Percentiles rank a stretch among this genome's conserved stretches.
Evolutionary conservation across 2,329 filamentous ascomycete genomes (phyloP).

Genomic region (Cucurbitaria berberidis): DNA sequence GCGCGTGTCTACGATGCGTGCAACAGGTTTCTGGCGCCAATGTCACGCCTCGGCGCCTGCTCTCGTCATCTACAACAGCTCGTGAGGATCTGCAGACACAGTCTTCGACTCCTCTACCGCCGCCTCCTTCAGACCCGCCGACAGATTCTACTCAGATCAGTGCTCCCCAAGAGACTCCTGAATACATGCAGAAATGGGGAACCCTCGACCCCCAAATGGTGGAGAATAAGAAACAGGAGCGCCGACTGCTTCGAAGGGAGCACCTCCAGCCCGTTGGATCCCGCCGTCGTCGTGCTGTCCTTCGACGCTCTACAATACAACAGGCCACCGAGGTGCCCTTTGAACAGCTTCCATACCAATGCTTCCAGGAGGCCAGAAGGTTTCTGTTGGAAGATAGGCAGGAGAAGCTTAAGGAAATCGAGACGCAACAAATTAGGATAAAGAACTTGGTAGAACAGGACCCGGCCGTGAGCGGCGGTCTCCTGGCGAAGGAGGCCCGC

Average conservation of each 20-base stretch:
- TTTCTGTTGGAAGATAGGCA: conserved; percentile 79
- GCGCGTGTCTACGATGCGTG: conserved; percentile 44
- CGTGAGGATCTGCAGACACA: conserved; percentile 53
- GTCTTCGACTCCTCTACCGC: conserved; percentile 24
- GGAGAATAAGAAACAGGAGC: conserved; percentile 61
- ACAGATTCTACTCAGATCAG: conserved; percentile 17
- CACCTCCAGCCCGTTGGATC: conserved; percentile 76
- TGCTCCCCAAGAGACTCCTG: conserved; percentile 22
- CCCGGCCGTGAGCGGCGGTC: conserved; percentile 66
- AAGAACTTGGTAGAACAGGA: conserved; percentile 66
- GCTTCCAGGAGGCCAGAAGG: conserved; percentile 93
- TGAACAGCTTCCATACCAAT: conserved; percentile 94
- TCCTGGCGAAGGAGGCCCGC: conserved; percentile 68
- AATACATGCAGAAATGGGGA: conserved; percentile 47
- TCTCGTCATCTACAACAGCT: conserved; percentile 55
- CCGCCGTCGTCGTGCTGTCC: conserved; percentile 71
- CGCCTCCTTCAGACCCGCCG: conserved; percentile 21
- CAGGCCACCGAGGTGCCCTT: conserved; percentile 76
- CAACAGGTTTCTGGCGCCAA: conserved; percentile 39
- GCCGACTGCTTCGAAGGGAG: conserved; percentile 70
- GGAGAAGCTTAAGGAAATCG: conserved; percentile 79
- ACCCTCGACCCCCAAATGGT: conserved; percentile 42
- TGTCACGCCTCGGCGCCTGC: conserved; percentile 48
- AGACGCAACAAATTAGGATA: conserved; percentile 71
- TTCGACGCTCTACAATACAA: conserved; percentile 50